Evolutionary conservation across 805 yeast genomes (phyloP).

Genomic region (Wickerhamiella cacticola): DNA sequence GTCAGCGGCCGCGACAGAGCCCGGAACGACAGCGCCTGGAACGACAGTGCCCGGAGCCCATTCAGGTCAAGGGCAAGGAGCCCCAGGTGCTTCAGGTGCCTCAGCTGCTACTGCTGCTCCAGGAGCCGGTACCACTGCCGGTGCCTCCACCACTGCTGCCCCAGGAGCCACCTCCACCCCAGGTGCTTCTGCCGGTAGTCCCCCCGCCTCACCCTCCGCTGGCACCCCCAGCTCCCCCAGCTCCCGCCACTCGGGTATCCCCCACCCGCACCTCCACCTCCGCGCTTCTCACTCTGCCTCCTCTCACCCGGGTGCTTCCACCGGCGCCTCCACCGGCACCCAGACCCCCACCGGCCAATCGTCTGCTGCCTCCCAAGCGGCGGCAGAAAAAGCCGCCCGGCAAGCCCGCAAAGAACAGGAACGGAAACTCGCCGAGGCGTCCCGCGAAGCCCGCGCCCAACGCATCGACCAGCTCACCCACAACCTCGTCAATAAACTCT

Average conservation of each 20-base stretch:
- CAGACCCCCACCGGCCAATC: background rate
- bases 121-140: constrained; percentile 1
- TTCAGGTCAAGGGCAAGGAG: too few species aligned
- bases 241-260: background rate
- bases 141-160: background rate
- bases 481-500: constrained; percentile 56
- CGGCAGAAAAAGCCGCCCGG: constrained; percentile 26
- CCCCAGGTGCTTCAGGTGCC: too few species aligned
- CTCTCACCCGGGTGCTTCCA: too few species aligned
- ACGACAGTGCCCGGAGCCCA: too few species aligned
- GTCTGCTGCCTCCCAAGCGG: background rate
- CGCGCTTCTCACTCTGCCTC: too few species aligned
- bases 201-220: background rate
- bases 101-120: background rate
- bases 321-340: background rate
- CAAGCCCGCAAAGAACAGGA: constrained; percentile 25
- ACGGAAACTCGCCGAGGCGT: constrained; percentile 38
- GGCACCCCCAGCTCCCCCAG: background rate
- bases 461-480: constrained; percentile 55
- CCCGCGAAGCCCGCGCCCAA: constrained; percentile 20
- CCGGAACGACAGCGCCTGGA: background rate
- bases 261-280: too few species aligned
- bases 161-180: background rate
- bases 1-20: constrained; percentile 11
- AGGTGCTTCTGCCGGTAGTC: constrained; percentile 3